Conservation (phyloP, 2,329 filamentous ascomycete species). For the Xylariaceae sp. region DNA sequence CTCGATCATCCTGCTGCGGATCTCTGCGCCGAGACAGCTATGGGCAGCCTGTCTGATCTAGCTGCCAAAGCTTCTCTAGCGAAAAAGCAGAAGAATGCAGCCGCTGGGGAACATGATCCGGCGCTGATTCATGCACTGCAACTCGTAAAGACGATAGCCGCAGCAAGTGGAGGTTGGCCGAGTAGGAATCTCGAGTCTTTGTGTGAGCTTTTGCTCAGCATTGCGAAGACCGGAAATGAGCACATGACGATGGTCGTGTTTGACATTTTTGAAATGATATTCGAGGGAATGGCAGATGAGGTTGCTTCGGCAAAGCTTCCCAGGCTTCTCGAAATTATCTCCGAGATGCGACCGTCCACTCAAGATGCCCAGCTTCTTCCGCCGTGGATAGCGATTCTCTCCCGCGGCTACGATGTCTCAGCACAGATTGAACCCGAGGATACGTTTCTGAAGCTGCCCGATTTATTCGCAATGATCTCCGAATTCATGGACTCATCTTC, state of each 20-base stretch:
- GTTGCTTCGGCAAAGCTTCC: slow-evolving; percentile 86
- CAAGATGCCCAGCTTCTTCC: slow-evolving; percentile 94
- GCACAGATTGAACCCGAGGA: slow-evolving; percentile 85
- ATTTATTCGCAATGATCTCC: slow-evolving; percentile 75
- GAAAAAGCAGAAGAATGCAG: slow-evolving; percentile 64
- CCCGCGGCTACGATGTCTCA: slow-evolving; percentile 88
- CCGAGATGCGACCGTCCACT: slow-evolving; percentile 82
- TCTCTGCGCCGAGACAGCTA: slow-evolving; percentile 89
- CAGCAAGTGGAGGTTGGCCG: slow-evolving; percentile 88
- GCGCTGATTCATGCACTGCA: slow-evolving; percentile 88
- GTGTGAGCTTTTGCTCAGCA: slow-evolving; percentile 82
- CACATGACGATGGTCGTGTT: slow-evolving; percentile 96
- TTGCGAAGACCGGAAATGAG: slow-evolving; percentile 86
- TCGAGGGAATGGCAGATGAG: slow-evolving; percentile 82
- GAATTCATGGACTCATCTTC: slow-evolving; percentile 81
- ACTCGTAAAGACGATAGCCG: slow-evolving; percentile 82
- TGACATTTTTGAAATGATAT: slow-evolving; percentile 96
- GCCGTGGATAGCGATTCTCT: slow-evolving; percentile 94
- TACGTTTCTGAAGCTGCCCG: slow-evolving; percentile 85
- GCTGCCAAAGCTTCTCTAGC: slow-evolving; percentile 58
- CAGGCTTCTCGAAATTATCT: slow-evolving; percentile 83
- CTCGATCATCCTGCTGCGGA: slow-evolving; percentile 92
- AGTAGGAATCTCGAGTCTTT: slow-evolving; percentile 91
- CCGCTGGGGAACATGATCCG: slow-evolving; percentile 65
- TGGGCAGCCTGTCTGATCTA: slow-evolving; percentile 74